Percentiles rank a stretch among this genome's conserved stretches.
These are phyloP conservation scores for Jaltomata sinuosa DNA, from an alignment of 257 asterid species.

Conservation along the genomic window DNA sequence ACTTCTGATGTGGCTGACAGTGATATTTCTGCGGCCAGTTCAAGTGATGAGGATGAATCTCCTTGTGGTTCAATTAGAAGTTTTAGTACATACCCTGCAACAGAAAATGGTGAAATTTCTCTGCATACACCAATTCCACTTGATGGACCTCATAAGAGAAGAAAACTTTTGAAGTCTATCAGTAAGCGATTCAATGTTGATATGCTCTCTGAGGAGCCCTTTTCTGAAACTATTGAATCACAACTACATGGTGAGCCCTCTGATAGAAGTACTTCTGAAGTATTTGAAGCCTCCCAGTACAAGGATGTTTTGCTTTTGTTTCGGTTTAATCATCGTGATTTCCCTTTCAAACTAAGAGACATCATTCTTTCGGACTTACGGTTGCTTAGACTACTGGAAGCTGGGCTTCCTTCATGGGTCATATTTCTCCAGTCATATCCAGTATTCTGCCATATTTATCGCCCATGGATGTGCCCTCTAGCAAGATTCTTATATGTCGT, in stretches of 20 bases:
- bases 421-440: conserved; percentile 96
- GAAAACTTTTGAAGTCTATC: conserved; percentile 51
- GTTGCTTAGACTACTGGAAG: conserved; percentile 77
- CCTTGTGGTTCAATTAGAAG: conserved; percentile 39
- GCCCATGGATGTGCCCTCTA: conserved; percentile 99
- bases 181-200: conserved; percentile 23
- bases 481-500: conserved; percentile 70
- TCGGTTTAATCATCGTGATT: conserved; percentile 64
- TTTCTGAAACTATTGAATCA: conserved; percentile 23
- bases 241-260: conserved; percentile 28
- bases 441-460: conserved; percentile 75
- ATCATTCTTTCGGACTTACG: conserved; percentile 63
- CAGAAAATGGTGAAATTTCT: conserved; percentile 13
- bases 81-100: conserved; percentile 36
- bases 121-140: conserved; percentile 57
- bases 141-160: conserved; percentile 55
- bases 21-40: conserved; percentile 15
- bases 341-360: conserved; percentile 72
- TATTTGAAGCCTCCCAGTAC: conserved; percentile 47
- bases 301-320: conserved; percentile 69
- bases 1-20: conserved; percentile 14
- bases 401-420: conserved; percentile 99
- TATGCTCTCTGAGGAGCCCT: conserved; percentile 27
- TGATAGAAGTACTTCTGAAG: conserved; percentile 31
- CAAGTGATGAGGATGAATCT: conserved; percentile 25